These are phyloP conservation scores for Cyclotella sp. DNA, from an alignment of 108 stramenopile genomes.

Conservation along the genomic window DNA sequence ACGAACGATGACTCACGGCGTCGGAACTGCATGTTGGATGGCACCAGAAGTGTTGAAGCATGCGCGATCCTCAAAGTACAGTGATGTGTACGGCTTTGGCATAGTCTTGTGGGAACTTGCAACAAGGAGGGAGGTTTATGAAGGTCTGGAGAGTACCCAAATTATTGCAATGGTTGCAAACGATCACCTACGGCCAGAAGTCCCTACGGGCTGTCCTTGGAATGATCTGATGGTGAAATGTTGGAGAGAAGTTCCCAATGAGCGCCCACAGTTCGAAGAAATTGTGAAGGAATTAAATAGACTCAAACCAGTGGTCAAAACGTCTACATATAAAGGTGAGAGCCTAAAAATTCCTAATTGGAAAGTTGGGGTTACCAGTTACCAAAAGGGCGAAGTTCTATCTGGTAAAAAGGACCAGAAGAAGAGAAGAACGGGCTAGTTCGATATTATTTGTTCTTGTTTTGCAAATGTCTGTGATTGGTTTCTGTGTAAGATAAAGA, in stretches of 20 bases:
- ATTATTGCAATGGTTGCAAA: conserved; percentile 97
- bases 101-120: conserved; percentile 97
- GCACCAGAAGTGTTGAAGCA: conserved; percentile 96
- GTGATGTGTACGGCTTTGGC: conserved; percentile 97
- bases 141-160: conserved; percentile 90
- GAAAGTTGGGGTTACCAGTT: conserved; percentile 32
- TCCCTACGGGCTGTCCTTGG: conserved; percentile 91
- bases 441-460: background rate
- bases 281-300: conserved; percentile 83
- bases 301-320: conserved; percentile 43
- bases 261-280: conserved; percentile 84
- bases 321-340: conserved; percentile 48
- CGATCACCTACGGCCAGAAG: conserved; percentile 91
- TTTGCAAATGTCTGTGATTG: background rate
- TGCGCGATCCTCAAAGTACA: conserved; percentile 81
- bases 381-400: conserved; percentile 38
- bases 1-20: conserved; percentile 96
- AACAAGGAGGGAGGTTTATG: conserved; percentile 94
- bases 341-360: conserved; percentile 27
- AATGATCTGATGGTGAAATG: conserved; percentile 94
- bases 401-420: conserved; percentile 2
- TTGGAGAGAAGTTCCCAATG: conserved; percentile 89
- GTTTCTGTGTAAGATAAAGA: background rate
- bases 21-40: conserved; percentile 97
- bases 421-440: conserved; percentile 14